Base-by-base conservation (phyloP, 495 filamentous ascomycete species). In the Penicillium malachiteum region DNA sequence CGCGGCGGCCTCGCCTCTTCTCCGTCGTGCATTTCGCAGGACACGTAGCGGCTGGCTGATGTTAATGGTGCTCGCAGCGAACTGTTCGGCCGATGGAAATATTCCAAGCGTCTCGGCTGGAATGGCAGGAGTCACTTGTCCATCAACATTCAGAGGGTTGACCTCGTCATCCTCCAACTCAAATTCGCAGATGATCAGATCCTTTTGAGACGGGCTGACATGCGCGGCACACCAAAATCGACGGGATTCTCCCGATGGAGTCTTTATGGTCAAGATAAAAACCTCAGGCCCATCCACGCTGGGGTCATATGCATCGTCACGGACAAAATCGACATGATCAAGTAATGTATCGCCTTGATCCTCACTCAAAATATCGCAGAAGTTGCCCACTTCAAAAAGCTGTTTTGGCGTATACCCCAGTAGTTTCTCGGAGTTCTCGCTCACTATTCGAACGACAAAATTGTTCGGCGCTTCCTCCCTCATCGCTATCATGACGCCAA, bases 181-280 rank as follows among this genome's bases (percentile, higher is more conserved):
- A 56, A 97, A 92, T 62, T 97, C 93, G 75, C 91, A 96, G 35
- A 97, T 89, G 16, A 95, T 77, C 31, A 92, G 60, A 45, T 91
- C 83, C 3, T 80, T 79, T 54, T 89, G 83, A 0, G 73, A 70
- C 12, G 81, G 75, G 53, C 83, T 86, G 46, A 87, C 78, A 66
- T 96, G 92, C 52, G 94, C 85, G 32, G 91, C 92, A 70, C 91
- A 96, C 93, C 93, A 96, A 6, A 96, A 70, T 64, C 90, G 92
- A 31, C 83, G 71, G 3, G 72, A 69, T 54, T 70, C 78, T 18
- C 75, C 74, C 5, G 62, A 52, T 0, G 86, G 84, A 0, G 77
- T 67, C 11, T 78, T 80, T 32, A 96, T 77, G 6, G 86, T 83
- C 42, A 96, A 72, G 13, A 86, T 84, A 58, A 96, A 96, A 6